Percentiles rank a stretch among this genome's conserved stretches.
phyloP scores from a whole-genome alignment of 1,284 basidiomycete genomes.

The Sphagnurus paluster region DNA sequence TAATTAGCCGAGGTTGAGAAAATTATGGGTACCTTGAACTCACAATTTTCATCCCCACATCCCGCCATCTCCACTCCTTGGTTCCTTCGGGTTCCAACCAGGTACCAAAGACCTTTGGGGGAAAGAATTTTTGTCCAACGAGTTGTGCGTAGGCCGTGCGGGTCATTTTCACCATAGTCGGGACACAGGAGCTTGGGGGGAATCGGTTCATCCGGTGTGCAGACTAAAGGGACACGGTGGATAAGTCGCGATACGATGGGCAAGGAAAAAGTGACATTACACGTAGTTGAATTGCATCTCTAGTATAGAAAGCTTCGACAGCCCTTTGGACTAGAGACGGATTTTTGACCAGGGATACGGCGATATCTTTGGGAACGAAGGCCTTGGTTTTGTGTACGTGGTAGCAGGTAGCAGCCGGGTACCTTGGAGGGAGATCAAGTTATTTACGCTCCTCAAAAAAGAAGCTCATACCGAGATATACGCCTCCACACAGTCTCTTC shows the following conservation, averaged over 20 bases:
- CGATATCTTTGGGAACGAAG: conserved; percentile 79
- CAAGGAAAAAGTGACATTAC: conserved; percentile 48
- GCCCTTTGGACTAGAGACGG: conserved; percentile 83
- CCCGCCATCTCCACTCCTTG: conserved; percentile 71
- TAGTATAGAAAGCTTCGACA: conserved; percentile 89
- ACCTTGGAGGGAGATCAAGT: conserved; percentile 44
- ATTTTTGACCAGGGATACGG: conserved; percentile 63
- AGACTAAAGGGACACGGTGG: conserved; percentile 43
- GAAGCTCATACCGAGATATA: conserved; percentile 55
- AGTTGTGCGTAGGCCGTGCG: conserved; percentile 92
- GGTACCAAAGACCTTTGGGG: conserved; percentile 87
- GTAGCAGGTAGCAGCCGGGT: conserved; percentile 64
- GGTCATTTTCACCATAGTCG: conserved; percentile 74
- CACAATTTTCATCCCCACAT: conserved; percentile 90
- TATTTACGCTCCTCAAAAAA: conserved; percentile 1
- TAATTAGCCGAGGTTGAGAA: neutral
- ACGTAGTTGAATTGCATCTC: conserved; percentile 85
- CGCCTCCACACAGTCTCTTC: conserved; percentile 68
- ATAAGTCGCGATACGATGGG: neutral
- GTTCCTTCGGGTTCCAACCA: conserved; percentile 66
- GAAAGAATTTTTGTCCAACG: conserved; percentile 87
- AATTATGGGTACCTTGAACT: conserved; percentile 22
- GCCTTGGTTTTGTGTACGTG: conserved; percentile 84
- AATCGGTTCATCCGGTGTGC: conserved; percentile 89
- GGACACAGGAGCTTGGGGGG: conserved; percentile 64